Evolutionary conservation across 148 eudicot species (phyloP), one percentile per base, ranked within the genome.

Genomic region (Spergularia marina): DNA sequence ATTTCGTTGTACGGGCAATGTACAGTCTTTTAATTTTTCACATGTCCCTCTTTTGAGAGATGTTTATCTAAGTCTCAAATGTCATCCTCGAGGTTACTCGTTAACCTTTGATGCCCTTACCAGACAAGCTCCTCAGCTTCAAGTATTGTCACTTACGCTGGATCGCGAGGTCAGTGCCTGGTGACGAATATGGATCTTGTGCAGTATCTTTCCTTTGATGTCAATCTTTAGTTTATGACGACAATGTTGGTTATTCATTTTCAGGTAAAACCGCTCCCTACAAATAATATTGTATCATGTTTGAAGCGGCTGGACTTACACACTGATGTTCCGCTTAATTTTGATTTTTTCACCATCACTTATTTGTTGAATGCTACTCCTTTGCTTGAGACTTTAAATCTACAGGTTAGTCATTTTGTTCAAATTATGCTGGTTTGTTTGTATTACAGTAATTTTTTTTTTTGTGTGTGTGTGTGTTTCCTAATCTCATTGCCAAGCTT

Each of bases 331-430:
- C 47, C 62, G 4, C 2, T 0, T 72, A 39, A 17, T 5, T 58
- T 18, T 57, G 75, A 57, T 23, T 34, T 72, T 41, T 5, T 72
- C 53, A 20, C 64, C 7, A 57, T 58, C 23, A 58, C 53, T 58
- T 15, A 58, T 72, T 18, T 56, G 52, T 57, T 72, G 40, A 56
- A 57, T n/a, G 75, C 65, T 57, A 34, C 65, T 72, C 64, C 75
- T 3, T 57, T 57, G 36, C 75, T 72, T 57, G 63, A 72, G 23
- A 18, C 6, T 40, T 57, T 72, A 40, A 14, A 57, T 40, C 1
- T 72, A 53, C 0, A n/a, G 75, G 75, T 72, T 1, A 36, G 73
- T 53, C 15, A 30, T 30, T 30, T 53, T 70, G 40, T 2, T 20
- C 53, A 23, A 5, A 12, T 21, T 18, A 47, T 53, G 41, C 67